A percentile compares a stretch with the other conserved stretches of the same genome.
These are phyloP conservation scores for Kodamaea ohmeri DNA, from an alignment of 1,139 yeast species.

Conservation along the genomic window DNA sequence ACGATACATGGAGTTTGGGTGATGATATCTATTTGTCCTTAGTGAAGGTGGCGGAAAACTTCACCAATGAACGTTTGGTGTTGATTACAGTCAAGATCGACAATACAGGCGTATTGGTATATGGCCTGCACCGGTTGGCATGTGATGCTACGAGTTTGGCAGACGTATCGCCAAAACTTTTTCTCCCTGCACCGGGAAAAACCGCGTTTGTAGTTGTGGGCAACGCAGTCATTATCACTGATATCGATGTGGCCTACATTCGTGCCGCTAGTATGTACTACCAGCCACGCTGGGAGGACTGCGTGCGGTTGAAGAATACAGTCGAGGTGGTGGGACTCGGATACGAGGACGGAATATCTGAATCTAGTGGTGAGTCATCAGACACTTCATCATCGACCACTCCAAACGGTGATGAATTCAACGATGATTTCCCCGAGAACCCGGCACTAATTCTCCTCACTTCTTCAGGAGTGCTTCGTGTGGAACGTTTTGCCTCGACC, in stretches of 20 bases:
- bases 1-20: conserved; percentile 51
- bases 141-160: not conserved
- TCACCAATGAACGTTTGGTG: conserved; percentile 28
- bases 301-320: conserved; percentile 52
- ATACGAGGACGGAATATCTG: conserved; percentile 47
- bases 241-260: conserved; percentile 47
- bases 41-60: conserved; percentile 27
- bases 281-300: conserved; percentile 76
- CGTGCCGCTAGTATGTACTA: conserved; percentile 35
- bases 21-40: conserved; percentile 50
- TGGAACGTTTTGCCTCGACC: conserved; percentile 46
- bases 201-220: conserved; percentile 65
- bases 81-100: conserved; percentile 57
- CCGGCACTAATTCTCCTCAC: conserved; percentile 53
- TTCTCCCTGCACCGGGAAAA: conserved; percentile 57
- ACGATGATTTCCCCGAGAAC: too few species aligned
- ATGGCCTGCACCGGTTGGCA: conserved; percentile 57
- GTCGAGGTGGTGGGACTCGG: conserved; percentile 64
- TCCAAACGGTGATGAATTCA: too few species aligned
- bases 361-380: too few species aligned
- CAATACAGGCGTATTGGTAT: conserved; percentile 50
- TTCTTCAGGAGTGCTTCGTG: conserved; percentile 59
- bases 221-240: conserved; percentile 63
- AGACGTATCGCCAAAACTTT: conserved; percentile 46
- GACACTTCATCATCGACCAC: too few species aligned